Evolutionary conservation across 495 filamentous ascomycete species (phyloP).

Genomic region (Articulospora tetracladia): DNA sequence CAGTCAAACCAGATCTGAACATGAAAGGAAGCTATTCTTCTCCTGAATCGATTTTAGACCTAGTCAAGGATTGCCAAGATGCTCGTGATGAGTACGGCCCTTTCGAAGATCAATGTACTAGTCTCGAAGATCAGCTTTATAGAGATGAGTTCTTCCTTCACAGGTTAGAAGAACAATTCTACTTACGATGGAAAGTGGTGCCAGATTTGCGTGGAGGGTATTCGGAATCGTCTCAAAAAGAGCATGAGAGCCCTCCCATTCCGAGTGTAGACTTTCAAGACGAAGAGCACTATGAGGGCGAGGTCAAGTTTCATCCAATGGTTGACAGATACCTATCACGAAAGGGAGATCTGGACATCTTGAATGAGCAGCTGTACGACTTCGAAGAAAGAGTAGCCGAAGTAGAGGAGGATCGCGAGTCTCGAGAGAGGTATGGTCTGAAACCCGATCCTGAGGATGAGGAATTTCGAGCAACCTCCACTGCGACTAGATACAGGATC

Average conservation of each 20-base stretch:
- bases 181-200: neutral
- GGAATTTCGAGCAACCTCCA: neutral
- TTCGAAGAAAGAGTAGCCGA: neutral
- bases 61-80: constrained; percentile 1
- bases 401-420: neutral
- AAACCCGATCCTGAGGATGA: neutral
- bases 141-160: constrained; percentile 4
- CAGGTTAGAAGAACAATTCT: constrained; percentile 3
- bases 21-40: neutral
- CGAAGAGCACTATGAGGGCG: neutral
- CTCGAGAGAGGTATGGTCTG: neutral
- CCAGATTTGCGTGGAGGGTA: neutral
- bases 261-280: neutral
- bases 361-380: constrained; percentile 2
- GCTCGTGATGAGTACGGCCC: constrained; percentile 4
- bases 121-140: constrained; percentile 6
- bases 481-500: neutral
- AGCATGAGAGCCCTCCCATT: neutral
- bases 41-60: neutral
- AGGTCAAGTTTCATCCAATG: constrained; percentile 1
- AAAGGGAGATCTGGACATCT: constrained; percentile 10
- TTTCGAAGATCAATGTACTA: constrained; percentile 7
- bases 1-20: neutral
- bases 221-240: neutral
- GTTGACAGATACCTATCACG: constrained; percentile 4